Base-by-base conservation (phyloP, 371 early-diverging fungal genomes). In the Blakeslea trispora region DNA sequence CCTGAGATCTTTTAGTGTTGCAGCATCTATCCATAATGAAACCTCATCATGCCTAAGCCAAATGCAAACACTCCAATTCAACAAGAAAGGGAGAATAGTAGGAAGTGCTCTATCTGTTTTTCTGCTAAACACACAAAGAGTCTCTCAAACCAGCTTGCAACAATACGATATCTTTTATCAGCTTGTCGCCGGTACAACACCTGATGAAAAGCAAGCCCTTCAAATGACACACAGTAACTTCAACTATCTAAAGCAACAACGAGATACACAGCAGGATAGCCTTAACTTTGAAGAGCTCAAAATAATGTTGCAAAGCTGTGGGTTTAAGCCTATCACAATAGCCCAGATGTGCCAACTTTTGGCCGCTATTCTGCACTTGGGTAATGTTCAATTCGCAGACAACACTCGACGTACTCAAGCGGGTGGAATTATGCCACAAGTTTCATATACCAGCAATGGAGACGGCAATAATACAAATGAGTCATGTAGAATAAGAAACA, bases 151-250 rank as follows among this genome's bases (percentile, higher is more conserved):
- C 28, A 47, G 81, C 18, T 86, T 87, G 40, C 74, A 86, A 50
- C 90, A 86, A 46, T 95, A 90, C 67, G 84, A 93, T 66, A 79
- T 93, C 21, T 93, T 96, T 68, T 91, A 94, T 71, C 83, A 91
- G 45, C 78, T 94, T 59, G 76, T 80, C 66, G 84, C 68, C 51
- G 83, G 88, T 8, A 75, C 83, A 11, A 79, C 81, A 0, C 57
- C 74, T 5, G 81, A 78, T 48, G 87, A 87, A 62, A 81, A 85
- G 50, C 69, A 64, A 45, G 79, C 81, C 17, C 69, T 83, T 23
- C 83, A 84, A 53, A 77, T 87, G 11, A 78, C 77, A 34, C 72
- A 78, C 57, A 59, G 71, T 5, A 74, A 84, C 23, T 89, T 81
- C 55, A 66, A 65, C 21, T 87, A 85, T 51, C 60, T 89, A 31